Base-by-base conservation (phyloP, 2,329 filamentous ascomycete species). In the Gnomoniopsis smithogilvyi region DNA sequence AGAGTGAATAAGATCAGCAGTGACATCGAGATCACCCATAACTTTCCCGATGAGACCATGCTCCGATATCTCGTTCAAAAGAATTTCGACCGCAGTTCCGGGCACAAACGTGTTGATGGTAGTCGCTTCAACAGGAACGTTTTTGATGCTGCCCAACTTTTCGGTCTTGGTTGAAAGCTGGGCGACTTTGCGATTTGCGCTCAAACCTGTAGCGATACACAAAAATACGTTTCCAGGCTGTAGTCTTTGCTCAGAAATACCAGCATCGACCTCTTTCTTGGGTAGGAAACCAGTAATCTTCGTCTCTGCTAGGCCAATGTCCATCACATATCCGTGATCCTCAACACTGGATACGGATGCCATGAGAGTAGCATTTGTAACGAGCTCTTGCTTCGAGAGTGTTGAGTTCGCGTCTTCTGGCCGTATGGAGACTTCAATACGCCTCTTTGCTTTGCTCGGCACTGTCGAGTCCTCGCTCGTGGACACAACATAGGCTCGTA, bases 321-420 rank as follows among this genome's bases (percentile, higher is more conserved):
- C 92, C 92, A 99, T 96, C 58, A 98, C 85, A 59, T 95, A 83
- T 62, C 95, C 95, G 69, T 96, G 93, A 67, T 99, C 96, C 73
- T 99, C 94, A n/a, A 96, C 89, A 73, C 94, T 99, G 53, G 83
- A 76, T 26, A 99, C 88, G 0, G 92, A 89, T 2, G 92, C 94
- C 81, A 98, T 96, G 21, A 98, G 78, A 49, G 90, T 92, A 64
- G 80, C 82, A 68, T 96, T 89, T 45, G 82, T 75, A 11, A 95
- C 86, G 11, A 97, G 74, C 67, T 92, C 91, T 45, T 89, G 85
- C 64, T 85, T 82, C 3, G 83, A 79, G 22, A 99, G 78, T 1
- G 90, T 88, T 2, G 83, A 82, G 71, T 99, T 99, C 56, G 91
- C 82, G 62, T 91, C 83, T 60, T 83, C 81, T 2, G 95, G 95